Base-by-base conservation (phyloP, 2,329 filamentous ascomycete genomes). In the Pyrenophora graminea region DNA sequence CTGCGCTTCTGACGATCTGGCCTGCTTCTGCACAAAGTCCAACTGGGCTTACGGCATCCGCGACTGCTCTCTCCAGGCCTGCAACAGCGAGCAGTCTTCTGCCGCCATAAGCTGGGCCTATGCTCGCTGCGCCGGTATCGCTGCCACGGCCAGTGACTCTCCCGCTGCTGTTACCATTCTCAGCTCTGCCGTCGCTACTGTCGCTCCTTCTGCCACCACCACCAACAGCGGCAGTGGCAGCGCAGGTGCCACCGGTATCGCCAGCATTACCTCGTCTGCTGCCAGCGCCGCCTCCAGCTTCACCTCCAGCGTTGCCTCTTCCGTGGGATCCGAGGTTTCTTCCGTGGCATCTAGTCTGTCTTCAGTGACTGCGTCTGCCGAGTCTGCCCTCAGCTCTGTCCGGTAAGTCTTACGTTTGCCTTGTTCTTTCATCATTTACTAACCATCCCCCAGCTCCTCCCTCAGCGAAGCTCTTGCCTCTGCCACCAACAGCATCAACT, bases 21-120 rank as follows among this genome's bases (percentile, higher is more conserved):
- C 51, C 45, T 80, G 78, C 71, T 73, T 77, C 52, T 80, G 78
- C 72, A 59, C 53, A n/a, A 70, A 77, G 48, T 53, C 51, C 31
- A 64, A 77, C 70, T 80, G 78, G 56, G 70, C 68, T 50, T 78
- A 75, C 49, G 78, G 78, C 53, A 66, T 80, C 42, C 76, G 77
- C 51, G 78, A 80, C 62, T 80, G 78, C 68, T 69, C 76, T 49
- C 73, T 64, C 48, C 67, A 74, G 59, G 74, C 74, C 30, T 79
- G 78, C 58, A 41, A 51, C 41, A 44, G 48, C 6, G 53, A 50
- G 1, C 58, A 69, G 31, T 66, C 70, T 39, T 56, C 48, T 44
- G 40, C 52, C 10, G 71, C 73, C 50, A 65, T 74, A 42, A 30
- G 62, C 37, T 75, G 62, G 54, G 74, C 73, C 31, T 58, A 58